phyloP scores from a whole-genome alignment of 805 yeast genomes.

The Sugiyamaella boreocaroliniensis region DNA sequence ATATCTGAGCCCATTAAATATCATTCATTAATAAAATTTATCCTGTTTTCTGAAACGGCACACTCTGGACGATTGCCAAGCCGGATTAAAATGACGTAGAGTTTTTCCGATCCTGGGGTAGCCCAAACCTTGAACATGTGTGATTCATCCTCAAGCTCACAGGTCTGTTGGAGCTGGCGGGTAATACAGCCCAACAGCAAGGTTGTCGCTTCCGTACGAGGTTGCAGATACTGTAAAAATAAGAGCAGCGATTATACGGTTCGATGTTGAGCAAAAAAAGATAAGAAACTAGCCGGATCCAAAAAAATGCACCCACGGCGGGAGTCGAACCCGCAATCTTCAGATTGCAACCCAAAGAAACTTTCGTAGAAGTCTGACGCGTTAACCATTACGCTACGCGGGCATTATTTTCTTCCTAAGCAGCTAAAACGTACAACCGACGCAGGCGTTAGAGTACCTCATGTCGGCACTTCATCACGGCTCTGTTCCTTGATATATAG shows the following conservation, averaged over 20 bases:
- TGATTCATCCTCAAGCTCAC: neutral
- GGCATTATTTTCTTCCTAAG: constrained; percentile 18
- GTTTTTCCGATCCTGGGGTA: neutral
- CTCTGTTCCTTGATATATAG: too few species aligned
- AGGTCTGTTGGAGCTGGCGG: neutral
- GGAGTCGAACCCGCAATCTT: constrained; percentile 38
- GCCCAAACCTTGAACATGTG: neutral
- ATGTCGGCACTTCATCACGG: too few species aligned
- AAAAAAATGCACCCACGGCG: constrained; percentile 32
- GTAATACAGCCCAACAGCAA: too few species aligned
- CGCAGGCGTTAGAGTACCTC: too few species aligned
- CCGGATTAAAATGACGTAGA: neutral
- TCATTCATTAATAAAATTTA: too few species aligned
- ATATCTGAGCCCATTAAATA: too few species aligned
- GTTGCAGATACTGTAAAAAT: too few species aligned
- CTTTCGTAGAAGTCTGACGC: constrained; percentile 34
- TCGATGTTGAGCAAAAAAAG: too few species aligned
- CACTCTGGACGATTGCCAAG: neutral
- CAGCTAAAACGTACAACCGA: neutral
- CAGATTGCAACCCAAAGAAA: constrained; percentile 26
- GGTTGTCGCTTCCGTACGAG: too few species aligned
- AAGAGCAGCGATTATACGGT: too few species aligned
- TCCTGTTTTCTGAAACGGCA: too few species aligned
- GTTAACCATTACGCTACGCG: constrained; percentile 38
- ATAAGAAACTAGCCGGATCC: neutral